Conservation (phyloP, 139 green algal genomes). For the Penium margaritaceum region DNA sequence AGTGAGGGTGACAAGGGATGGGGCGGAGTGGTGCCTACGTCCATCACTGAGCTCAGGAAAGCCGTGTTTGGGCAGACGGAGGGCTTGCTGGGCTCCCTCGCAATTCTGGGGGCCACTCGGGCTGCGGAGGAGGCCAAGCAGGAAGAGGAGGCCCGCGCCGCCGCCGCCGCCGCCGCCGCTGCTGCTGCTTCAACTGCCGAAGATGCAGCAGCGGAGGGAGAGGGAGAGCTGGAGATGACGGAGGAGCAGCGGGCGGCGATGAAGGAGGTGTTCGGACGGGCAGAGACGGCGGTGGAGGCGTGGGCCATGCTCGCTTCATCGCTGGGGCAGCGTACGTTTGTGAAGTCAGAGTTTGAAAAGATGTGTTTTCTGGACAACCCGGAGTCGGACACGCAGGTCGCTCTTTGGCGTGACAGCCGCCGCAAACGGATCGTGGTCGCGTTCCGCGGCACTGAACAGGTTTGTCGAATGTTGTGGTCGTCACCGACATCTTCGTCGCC, state of each 20-base stretch:
- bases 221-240: neutral
- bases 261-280: slow-evolving; percentile 16
- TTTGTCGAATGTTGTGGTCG: neutral
- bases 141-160: neutral
- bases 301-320: slow-evolving; percentile 21
- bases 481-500: neutral
- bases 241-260: slow-evolving; percentile 21
- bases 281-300: slow-evolving; percentile 31
- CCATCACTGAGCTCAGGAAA: neutral
- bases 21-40: neutral
- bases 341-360: slow-evolving; percentile 29
- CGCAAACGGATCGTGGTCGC: slow-evolving; percentile 18
- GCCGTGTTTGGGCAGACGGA: slow-evolving; percentile 14
- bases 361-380: slow-evolving; percentile 24
- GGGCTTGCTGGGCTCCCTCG: neutral
- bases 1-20: neutral
- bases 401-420: slow-evolving; percentile 2
- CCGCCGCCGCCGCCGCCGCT: neutral
- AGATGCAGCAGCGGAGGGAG: neutral
- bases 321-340: slow-evolving; percentile 9
- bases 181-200: neutral
- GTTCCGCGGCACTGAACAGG: slow-evolving; percentile 28
- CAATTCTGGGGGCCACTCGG: neutral
- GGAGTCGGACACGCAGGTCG: slow-evolving; percentile 19
- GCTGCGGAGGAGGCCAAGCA: neutral